Percentiles rank a stretch among this genome's conserved stretches.
phyloP scores from a whole-genome alignment of 192 early-diverging fungal genomes.

The Diversispora epigaea region DNA sequence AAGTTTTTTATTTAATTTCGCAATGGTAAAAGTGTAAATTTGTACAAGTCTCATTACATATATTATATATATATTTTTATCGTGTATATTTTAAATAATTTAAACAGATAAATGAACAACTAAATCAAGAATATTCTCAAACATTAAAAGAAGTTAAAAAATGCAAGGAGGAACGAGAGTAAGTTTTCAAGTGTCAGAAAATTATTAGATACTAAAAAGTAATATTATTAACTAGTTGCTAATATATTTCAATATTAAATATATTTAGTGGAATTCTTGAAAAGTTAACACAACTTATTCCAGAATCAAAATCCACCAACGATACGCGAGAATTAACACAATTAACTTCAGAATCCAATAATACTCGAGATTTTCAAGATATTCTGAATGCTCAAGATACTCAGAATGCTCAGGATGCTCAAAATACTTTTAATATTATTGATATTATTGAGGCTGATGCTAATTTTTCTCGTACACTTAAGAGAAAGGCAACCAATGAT shows the following conservation, averaged over 20 bases:
- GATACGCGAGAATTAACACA: too few species aligned
- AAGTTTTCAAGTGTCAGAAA: neutral
- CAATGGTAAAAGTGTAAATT: neutral
- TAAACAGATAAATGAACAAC: neutral
- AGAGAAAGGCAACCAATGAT: neutral
- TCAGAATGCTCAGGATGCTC: too few species aligned
- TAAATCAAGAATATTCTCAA: constrained; percentile 3
- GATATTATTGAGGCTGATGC: neutral
- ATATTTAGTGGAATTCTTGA: neutral
- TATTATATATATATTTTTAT: neutral
- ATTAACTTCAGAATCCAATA: too few species aligned
- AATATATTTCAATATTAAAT: neutral
- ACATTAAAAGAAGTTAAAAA: neutral
- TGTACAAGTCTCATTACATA: neutral
- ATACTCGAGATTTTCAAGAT: too few species aligned
- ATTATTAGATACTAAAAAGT: neutral
- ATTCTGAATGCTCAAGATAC: too few species aligned
- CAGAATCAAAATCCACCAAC: too few species aligned
- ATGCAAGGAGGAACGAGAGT: constrained; percentile 9
- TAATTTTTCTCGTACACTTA: neutral
- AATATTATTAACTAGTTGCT: neutral
- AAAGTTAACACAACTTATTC: too few species aligned
- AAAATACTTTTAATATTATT: neutral
- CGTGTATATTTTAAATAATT: neutral
- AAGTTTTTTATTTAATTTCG: neutral